Conservation (phyloP, 805 yeast species). For the Suhomyces prunicola region DNA sequence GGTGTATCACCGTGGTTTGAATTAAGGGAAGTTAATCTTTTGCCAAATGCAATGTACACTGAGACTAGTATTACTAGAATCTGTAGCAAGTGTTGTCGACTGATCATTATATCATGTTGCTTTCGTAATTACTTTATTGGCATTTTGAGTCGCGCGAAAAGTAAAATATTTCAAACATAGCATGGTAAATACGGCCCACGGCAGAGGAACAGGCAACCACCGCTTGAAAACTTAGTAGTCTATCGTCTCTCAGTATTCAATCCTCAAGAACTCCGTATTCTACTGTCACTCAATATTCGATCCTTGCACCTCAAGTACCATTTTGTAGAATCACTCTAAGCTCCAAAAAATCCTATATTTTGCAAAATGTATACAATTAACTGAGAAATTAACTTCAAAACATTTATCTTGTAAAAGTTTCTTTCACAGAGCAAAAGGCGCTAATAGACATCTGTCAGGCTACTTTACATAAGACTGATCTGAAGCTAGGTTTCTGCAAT, state of each 20-base stretch:
- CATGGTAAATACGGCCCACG: not conserved
- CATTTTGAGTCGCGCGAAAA: not conserved
- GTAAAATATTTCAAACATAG: not conserved
- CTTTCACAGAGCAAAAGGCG: not conserved
- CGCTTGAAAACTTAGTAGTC: not conserved
- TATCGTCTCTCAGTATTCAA: not conserved
- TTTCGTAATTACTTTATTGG: not conserved
- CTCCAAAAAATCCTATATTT: not conserved
- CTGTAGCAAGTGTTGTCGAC: not conserved
- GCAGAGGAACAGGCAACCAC: not conserved
- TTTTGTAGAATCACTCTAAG: not conserved
- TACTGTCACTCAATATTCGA: no score
- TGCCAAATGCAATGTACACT: not conserved
- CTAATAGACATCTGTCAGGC: no score
- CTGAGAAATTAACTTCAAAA: no score
- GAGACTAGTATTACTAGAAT: not conserved
- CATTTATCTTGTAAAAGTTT: no score
- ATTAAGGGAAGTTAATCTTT: not conserved
- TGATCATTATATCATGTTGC: not conserved
- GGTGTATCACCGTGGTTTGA: not conserved
- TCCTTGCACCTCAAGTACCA: not conserved
- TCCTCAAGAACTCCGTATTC: no score
- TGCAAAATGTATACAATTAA: no score
- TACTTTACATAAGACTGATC: not conserved
- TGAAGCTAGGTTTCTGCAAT: not conserved